Evolutionary conservation across 305 asterid species (phyloP), one percentile per base, ranked within the genome.

Genomic region (Euphrasia arctica): DNA sequence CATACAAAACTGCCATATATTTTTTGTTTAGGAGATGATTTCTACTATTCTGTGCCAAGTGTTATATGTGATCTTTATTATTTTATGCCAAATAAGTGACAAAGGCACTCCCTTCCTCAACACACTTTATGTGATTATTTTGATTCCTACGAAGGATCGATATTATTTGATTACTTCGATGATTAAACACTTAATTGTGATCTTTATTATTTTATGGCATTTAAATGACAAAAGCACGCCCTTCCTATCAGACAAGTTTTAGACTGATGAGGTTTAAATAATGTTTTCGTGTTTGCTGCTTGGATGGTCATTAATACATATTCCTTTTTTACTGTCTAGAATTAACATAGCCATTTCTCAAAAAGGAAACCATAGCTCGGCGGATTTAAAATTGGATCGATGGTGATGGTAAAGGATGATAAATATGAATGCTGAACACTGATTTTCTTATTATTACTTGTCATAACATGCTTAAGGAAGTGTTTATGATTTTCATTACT

Each of bases 361-460:
- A 8, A 8, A 54, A 2, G 29, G 28, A 14, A 15, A 51, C 28
- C 57, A 11, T 43, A 56, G 55, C 43, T 54, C 29, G 50, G 47
- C 5, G 50, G 14, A 43, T 10, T 10, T 9, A 22, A 28, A 60
- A 51, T 14, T 9, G 15, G 34, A 32, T 27, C 13, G 5, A 3
- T 43, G 14, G 50, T 43, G 50, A 12, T 43, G 50, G 50, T 43
- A 2, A 43, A 3, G 14, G 50, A 31, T 49, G 14, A 25, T 34
- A 60, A 52, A 29, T 51, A 56, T 62, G 64, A 5, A 60, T 27
- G 51, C 48, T n/a, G 2, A n/a, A 15, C 45, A 7, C 39, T 34
- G n/a, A 62, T 45, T 69, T 63, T 12, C 57, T 34, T 43, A 13
- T 11, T 45, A n/a, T 63, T 56, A 54, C 58, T 14, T 55, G 39